A percentile compares a stretch with the other conserved stretches of the same genome.
Evolutionary conservation across 352 stramenopile species (phyloP).

Genomic region (Globisporangium echinulatum): DNA sequence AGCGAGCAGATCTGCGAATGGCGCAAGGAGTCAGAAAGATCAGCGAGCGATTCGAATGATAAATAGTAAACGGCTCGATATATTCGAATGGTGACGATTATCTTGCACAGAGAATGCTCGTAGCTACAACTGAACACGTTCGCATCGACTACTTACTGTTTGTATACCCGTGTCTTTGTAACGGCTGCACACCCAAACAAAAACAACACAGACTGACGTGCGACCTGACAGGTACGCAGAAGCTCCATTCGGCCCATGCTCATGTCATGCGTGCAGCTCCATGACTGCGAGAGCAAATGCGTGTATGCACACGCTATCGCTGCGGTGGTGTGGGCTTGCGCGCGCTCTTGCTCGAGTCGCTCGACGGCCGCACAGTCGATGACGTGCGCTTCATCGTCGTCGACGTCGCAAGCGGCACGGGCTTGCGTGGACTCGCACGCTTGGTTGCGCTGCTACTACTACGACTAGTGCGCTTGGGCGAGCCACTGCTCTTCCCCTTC

Average conservation of each 20-base stretch:
- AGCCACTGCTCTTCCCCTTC: conserved; percentile 17
- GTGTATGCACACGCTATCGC: not conserved
- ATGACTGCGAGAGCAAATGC: not conserved
- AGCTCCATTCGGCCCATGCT: not conserved
- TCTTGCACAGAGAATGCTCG: no score
- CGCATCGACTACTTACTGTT: no score
- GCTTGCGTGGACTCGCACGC: not conserved
- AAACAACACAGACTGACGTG: no score
- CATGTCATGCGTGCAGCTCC: not conserved
- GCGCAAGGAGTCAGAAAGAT: not conserved
- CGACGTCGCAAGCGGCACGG: no score
- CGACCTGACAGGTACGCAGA: no score
- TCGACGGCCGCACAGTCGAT: not conserved
- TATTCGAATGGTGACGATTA: no score
- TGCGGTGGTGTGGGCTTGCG: not conserved
- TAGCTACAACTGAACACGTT: no score
- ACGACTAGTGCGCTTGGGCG: not conserved
- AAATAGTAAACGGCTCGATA: no score
- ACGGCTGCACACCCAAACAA: no score
- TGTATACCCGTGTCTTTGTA: no score
- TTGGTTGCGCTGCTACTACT: not conserved
- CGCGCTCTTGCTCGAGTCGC: not conserved
- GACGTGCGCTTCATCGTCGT: not conserved
- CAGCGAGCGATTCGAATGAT: no score
- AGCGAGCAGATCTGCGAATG: not conserved